Evolutionary conservation across 1,284 basidiomycete genomes (phyloP), one percentile per base, ranked within the genome.

Genomic region (Trichosporon sp.): DNA sequence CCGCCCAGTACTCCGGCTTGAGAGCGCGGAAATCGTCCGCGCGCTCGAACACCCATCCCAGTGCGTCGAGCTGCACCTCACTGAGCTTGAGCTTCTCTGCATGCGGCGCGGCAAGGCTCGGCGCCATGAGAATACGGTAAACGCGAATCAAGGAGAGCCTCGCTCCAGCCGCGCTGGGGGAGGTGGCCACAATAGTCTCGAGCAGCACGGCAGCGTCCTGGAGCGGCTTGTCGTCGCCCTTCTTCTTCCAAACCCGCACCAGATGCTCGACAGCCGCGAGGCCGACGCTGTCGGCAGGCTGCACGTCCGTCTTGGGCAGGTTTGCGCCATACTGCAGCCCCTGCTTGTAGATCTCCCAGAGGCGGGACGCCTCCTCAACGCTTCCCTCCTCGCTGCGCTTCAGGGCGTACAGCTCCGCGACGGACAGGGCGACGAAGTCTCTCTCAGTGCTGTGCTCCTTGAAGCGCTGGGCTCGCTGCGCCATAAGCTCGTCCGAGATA

Each of bases 41-140:
- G 16, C 56, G 77, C 63, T 65, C 77, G 11, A 69, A 58, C 14
- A 74, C 59, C 52, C 75, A 75, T 13, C 71, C 52, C 10, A 77
- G 52, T 31, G 69, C 75, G 60, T 78, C 75, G 37, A 76, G 70
- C 65, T 76, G 74, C 14, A 79, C 69, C 65, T 79, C 77, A 34
- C 67, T 64, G 4, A 71, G 63, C 9, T 70, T 65, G 8, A 74
- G 62, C 29, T 63, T 58, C 14, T 58, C 56, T 0, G 77, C 60
- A 40, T 71, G 71, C 11, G 68, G 49, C 1, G 36, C 31, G 19
- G 64, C 58, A 4, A 73, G 34, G 4, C 61, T 61, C 16, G 73
- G 63, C 0, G 74, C 74, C 21, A 74, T 73, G 4, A 72, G 68
- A 7, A 75, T 65, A 3, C 76, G 70, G 44, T 73, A 73, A 16